A percentile compares a stretch with the other conserved stretches of the same genome.
Conservation (phyloP, 2,329 filamentous ascomycete genomes). For the Tolypocladium album region DNA sequence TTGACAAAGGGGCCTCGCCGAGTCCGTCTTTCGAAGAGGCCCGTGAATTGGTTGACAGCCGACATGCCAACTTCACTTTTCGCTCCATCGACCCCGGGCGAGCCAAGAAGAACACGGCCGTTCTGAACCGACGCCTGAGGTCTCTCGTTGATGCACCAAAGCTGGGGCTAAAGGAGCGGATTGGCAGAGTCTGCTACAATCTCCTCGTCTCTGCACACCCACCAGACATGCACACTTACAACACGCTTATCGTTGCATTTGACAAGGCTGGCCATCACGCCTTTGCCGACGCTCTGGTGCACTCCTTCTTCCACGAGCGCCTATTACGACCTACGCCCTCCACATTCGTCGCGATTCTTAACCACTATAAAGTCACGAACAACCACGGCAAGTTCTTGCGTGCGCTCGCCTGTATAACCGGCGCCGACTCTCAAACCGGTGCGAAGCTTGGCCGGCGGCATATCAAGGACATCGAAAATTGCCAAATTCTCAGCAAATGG, state of each 20-base stretch:
- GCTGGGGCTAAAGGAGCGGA: conserved; percentile 19
- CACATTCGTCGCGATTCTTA: conserved; percentile 37
- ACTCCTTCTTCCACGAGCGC: conserved; percentile 35
- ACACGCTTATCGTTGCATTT: conserved; percentile 59
- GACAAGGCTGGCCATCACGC: conserved; percentile 35
- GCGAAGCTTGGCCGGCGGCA: conserved; percentile 25
- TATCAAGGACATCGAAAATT: conserved; percentile 17
- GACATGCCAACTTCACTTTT: conserved; percentile 13
- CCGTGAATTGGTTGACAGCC: conserved; percentile 8
- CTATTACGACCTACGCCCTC: conserved; percentile 35
- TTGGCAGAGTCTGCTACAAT: conserved; percentile 48
- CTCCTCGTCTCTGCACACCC: conserved; percentile 50
- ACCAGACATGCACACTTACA: conserved; percentile 60
- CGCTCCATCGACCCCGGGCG: conserved; percentile 14
- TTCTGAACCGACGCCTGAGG: conserved; percentile 19
- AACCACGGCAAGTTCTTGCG: conserved; percentile 32
- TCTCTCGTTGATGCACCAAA: conserved; percentile 13
- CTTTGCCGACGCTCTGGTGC: conserved; percentile 41
- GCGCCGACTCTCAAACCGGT: conserved; percentile 26
- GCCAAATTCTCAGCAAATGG: conserved; percentile 17
- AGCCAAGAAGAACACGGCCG: conserved; percentile 13
- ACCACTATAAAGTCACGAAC: conserved; percentile 33
- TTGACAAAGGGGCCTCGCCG: conserved; percentile 9
- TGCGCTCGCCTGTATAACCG: conserved; percentile 34
- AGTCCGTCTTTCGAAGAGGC: conserved; percentile 19